Base-by-base conservation (phyloP, 225 moss, liverwort and hornwort genomes). In the Pseudoscleropodium purum region DNA sequence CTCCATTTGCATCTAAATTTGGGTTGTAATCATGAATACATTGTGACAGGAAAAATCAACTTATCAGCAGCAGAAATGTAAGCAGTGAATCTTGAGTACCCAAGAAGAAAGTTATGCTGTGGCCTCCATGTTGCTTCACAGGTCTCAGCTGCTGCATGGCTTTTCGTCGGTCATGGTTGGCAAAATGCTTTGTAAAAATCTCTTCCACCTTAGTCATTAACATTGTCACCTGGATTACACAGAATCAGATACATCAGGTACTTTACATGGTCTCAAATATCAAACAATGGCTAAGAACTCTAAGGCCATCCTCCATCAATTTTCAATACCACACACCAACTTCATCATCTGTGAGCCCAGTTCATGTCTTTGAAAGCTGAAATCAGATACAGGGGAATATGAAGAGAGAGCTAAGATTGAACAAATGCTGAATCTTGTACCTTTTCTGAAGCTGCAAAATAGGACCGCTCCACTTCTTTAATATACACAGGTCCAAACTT, bases 101-200 rank as follows among this genome's bases (percentile, higher is more conserved):
- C 81, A 96, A 93, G 74, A 95, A 87, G 89, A 97, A 99, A 20
- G 97, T 97, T 85, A 92, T 91, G 2, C 84, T 88, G 86, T 99
- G 99, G 49, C 94, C 93, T 66, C 91, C 95, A 89, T 90, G 94
- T 83, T 93, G 95, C 74, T 93, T 90, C 21, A 88, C 88, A 23
- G 99, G 95, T 89, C 96, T 92, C 81, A 99, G 89, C 88, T 94
- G 93, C 67, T 92, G 90, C 99, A 99, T 97, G 27, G 99, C 99
- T 91, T 96, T 96, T 56, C 92, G 94, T 81, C 95, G 95, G 88
- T 97, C 95, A 87, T 91, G 89, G 68, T 94, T 91, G 33, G 96
- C 92, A 89, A 99, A 99, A 78, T 96, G 92, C 82, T 95, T 93
- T 39, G 96, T 99, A 91, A 96, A 97, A 84, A 95, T 91, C 34